Conservation (phyloP, 768 basidiomycete genomes). For the Lactarius tabidus region DNA sequence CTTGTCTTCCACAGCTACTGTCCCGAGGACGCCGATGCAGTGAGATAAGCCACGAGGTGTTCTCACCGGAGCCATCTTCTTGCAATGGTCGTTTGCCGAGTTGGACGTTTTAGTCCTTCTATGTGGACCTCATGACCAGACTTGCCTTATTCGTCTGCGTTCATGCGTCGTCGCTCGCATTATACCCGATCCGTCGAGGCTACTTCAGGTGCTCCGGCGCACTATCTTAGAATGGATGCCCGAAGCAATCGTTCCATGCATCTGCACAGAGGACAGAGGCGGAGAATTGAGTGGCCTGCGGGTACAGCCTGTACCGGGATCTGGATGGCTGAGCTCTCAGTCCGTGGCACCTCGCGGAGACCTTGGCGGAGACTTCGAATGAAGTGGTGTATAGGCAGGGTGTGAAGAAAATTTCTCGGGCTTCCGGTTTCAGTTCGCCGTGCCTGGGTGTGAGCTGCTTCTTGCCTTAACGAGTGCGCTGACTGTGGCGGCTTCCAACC, state of each 20-base stretch:
- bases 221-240: conserved; percentile 15
- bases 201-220: conserved; percentile 5
- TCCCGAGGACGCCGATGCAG: conserved; percentile 1
- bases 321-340: background rate
- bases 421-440: background rate
- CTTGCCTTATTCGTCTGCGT: conserved; percentile 8
- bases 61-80: background rate
- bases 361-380: background rate
- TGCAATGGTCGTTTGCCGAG: background rate
- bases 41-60: conserved; percentile 5
- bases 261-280: background rate
- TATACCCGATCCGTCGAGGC: conserved; percentile 15
- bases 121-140: conserved; percentile 8
- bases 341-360: background rate
- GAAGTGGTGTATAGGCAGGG: background rate
- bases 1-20: background rate
- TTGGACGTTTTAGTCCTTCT: background rate
- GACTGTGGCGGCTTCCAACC: conserved; percentile 12
- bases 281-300: background rate
- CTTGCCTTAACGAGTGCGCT: conserved; percentile 11
- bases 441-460: conserved; percentile 11
- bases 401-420: background rate
- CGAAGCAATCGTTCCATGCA: background rate
- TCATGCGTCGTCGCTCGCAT: conserved; percentile 4
- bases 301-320: background rate